A percentile compares a stretch with the other conserved stretches of the same genome.
These are phyloP conservation scores for Auxenochlorella protothecoides DNA, from an alignment of 139 green algal species.

Conservation along the genomic window DNA sequence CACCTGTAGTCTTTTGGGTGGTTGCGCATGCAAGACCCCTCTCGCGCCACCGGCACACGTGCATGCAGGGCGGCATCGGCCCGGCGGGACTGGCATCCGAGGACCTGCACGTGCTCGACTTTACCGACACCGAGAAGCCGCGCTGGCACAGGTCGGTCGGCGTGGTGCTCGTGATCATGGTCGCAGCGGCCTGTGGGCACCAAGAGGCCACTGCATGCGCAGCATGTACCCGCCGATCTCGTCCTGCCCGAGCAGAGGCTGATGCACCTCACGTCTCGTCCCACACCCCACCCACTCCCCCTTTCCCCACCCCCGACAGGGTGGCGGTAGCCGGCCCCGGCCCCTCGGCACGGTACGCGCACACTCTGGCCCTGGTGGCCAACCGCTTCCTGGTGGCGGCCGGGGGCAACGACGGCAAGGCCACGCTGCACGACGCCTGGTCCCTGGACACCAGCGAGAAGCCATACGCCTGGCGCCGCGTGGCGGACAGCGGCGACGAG, in stretches of 20 bases:
- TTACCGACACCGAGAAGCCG: conserved; percentile 79
- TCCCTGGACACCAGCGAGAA: conserved; percentile 97
- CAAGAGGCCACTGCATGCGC: no score
- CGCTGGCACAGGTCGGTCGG: conserved; percentile 78
- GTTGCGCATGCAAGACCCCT: no score
- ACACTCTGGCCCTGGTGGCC: conserved; percentile 89
- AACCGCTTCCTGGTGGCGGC: conserved; percentile 95
- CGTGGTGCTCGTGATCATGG: not conserved
- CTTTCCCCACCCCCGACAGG: conserved; percentile 22
- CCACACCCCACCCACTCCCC: no score
- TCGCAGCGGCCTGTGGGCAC: no score
- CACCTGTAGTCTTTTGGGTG: no score
- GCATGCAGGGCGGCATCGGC: conserved; percentile 82
- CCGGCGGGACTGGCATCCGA: conserved; percentile 86
- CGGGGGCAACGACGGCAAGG: conserved; percentile 93
- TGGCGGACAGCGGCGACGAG: conserved; percentile 72
- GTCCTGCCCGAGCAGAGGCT: no score
- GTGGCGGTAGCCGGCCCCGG: conserved; percentile 90
- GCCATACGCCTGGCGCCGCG: conserved; percentile 93
- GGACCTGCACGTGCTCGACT: conserved; percentile 97
- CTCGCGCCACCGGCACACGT: no score
- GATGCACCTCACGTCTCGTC: no score
- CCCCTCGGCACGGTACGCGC: conserved; percentile 88
- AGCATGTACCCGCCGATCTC: no score
- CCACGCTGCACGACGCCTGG: conserved; percentile 84